Evolutionary conservation across 2,329 filamentous ascomycete species (phyloP).

Genomic region (Phialocephala sp.): DNA sequence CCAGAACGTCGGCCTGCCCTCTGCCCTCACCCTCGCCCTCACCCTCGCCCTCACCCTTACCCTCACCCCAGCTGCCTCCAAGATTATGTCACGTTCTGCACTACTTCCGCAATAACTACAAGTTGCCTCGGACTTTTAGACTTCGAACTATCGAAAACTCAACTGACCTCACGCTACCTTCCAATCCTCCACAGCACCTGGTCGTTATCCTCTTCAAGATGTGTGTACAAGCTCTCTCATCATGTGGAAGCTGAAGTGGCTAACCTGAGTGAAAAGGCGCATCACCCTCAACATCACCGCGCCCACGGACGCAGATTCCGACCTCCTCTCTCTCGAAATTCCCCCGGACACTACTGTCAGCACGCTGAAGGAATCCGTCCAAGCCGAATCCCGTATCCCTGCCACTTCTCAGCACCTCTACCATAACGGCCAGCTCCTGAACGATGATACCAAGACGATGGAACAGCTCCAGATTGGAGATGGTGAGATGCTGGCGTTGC

Average conservation of each 20-base stretch:
- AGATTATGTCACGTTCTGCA: conserved; percentile 24
- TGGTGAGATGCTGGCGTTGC: conserved; percentile 90
- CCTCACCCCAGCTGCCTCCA: neutral
- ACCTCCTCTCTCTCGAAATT: conserved; percentile 82
- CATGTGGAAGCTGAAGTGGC: conserved; percentile 14
- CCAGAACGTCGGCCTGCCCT: neutral
- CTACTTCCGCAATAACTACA: conserved; percentile 7
- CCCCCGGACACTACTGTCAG: conserved; percentile 82
- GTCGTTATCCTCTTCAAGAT: conserved; percentile 25
- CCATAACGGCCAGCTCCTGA: conserved; percentile 84
- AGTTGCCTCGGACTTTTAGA: conserved; percentile 7
- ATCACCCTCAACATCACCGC: conserved; percentile 87
- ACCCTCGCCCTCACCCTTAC: neutral
- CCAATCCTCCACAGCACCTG: neutral
- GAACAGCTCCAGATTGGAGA: conserved; percentile 81
- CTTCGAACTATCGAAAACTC: conserved; percentile 9
- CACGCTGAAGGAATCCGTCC: conserved; percentile 85
- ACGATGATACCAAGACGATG: conserved; percentile 79
- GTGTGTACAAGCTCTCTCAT: conserved; percentile 23
- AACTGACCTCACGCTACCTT: conserved; percentile 12
- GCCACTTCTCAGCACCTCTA: conserved; percentile 81
- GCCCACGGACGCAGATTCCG: conserved; percentile 64
- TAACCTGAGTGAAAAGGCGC: conserved; percentile 61
- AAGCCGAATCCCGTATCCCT: conserved; percentile 80
- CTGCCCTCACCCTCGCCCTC: neutral